Base-by-base conservation (phyloP, 345 rosid species). In the Eucalyptus pauciflora region DNA sequence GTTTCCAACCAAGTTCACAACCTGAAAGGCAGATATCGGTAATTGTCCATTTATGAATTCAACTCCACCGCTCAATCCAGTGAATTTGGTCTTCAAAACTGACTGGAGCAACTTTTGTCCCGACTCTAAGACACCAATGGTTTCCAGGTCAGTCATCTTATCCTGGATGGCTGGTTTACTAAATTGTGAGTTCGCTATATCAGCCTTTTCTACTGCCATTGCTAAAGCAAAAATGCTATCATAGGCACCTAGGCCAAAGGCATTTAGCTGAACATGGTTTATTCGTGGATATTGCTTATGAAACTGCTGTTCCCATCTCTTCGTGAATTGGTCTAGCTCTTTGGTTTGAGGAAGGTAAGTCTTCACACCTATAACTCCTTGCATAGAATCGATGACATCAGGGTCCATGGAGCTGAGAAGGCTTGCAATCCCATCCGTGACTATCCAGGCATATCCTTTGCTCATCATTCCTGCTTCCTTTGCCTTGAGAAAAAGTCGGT, bases 361-460 rank as follows among this genome's bases (percentile, higher is more conserved):
- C 29, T 46, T 88, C 48, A 93, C 86, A 2, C 94, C 94, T 86
- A 92, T 41, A 20, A 91, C 94, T 15, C 95, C 94, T 62, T 93
- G 93, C 91, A 93, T 92, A 8, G 92, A 88, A 79, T 91, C 88
- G 54, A 88, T 50, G 24, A 80, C 87, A 0, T 51, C 2, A 80
- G 88, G 22, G 33, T 31, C 87, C 52, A 89, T 16, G 3, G 88
- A 50, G 10, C 27, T 41, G 52, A 91, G 87, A 33, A 80, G 50
- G 86, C 87, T 51, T 7, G 90, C 76, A 43, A 92, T 85, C 45
- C 91, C 94, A 43, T 90, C 89, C 1, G 88, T 91, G 13, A 91
- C 62, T 24, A 96, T 89, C 97, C 98, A 96, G 22, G 91, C 95
- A 62, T 93, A 95, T 8, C 97, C 97, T 89, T 91, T 87, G 4